Evolutionary conservation across 164 flowering plant species (phyloP), one percentile per base, ranked within the genome.

Genomic region (Chimonanthus salicifolius): DNA sequence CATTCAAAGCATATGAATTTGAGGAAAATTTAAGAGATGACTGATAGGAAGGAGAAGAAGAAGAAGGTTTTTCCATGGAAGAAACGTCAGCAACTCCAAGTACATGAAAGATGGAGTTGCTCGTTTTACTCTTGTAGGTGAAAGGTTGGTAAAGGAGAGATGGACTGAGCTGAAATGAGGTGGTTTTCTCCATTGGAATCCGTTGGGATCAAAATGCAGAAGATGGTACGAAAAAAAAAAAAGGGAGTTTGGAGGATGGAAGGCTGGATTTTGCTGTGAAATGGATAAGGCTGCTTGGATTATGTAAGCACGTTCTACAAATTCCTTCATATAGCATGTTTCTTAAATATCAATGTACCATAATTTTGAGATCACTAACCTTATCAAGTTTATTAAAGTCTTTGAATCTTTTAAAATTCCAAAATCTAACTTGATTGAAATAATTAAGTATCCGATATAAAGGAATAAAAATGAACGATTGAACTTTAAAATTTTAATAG

Each of bases 101-200:
- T 78, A 74, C 71, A 64, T 66, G 71, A 71, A 68, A 75, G 60
- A 18, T 47, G 20, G 74, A 49, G 48, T 47, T 49, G 66, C 62
- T 58, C 72, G 58, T 76, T 16, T 7, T 58, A 64, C 6, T 72
- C 47, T 74, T 75, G 67, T 46, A 67, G 76, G 62, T 44, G 58
- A 64, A 7, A 20, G 73, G 78, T 75, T 21, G 71, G 60, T 77
- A 79, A 63, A 67, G 62, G n/a, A 73, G 6, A 13, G 45, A 71
- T 47, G 78, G 67, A 46, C 51, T 67, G 64, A 74, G 67, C 66
- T 80, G 73, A 47, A 70, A 51, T 45, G 79, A 66, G 78, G 54
- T 69, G 44, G 78, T 71, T 72, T 67, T 82, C 66, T 78, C 85
- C 86, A 82, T 82, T n/a, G 46, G 46, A 66, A 66, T 45, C 68